Evolutionary conservation across 2,329 filamentous ascomycete genomes (phyloP).

Genomic region (Aureobasidium lini): DNA sequence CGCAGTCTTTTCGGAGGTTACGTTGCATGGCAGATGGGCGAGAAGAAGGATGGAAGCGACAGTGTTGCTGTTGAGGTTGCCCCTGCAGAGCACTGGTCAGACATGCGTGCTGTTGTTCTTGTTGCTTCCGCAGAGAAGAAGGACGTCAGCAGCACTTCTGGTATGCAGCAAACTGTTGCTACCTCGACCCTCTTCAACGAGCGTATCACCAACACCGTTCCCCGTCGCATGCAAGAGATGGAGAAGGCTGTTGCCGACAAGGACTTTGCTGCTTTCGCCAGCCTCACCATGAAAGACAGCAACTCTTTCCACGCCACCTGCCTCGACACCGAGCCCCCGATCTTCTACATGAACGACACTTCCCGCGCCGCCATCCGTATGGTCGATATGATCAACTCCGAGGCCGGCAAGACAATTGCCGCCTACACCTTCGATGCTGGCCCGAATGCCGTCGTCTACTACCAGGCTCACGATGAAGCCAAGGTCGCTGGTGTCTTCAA

Average conservation of each 20-base stretch:
- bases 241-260: slow-evolving; percentile 67
- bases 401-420: slow-evolving; percentile 69
- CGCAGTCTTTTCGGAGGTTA: slow-evolving; percentile 90
- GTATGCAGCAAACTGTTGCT: slow-evolving; percentile 94
- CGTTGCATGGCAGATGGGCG: slow-evolving; percentile 85
- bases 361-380: slow-evolving; percentile 78
- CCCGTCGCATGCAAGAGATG: slow-evolving; percentile 75
- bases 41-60: slow-evolving; percentile 69
- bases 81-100: slow-evolving; percentile 83
- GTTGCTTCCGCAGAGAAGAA: slow-evolving; percentile 94
- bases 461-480: slow-evolving; percentile 68
- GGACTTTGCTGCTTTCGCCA: slow-evolving; percentile 81
- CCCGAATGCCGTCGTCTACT: slow-evolving; percentile 95
- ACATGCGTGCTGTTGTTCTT: slow-evolving; percentile 86
- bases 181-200: slow-evolving; percentile 82
- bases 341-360: slow-evolving; percentile 97
- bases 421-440: slow-evolving; percentile 98
- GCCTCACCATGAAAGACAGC: slow-evolving; percentile 91
- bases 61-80: slow-evolving; percentile 84
- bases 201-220: slow-evolving; percentile 69
- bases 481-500: slow-evolving; percentile 73
- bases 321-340: slow-evolving; percentile 90
- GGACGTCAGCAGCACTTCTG: slow-evolving; percentile 82
- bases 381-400: slow-evolving; percentile 80
- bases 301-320: slow-evolving; percentile 97